Evolutionary conservation across 2,329 filamentous ascomycete species (phyloP), one percentile per base, ranked within the genome.

Genomic region (Colletotrichum costaricense): DNA sequence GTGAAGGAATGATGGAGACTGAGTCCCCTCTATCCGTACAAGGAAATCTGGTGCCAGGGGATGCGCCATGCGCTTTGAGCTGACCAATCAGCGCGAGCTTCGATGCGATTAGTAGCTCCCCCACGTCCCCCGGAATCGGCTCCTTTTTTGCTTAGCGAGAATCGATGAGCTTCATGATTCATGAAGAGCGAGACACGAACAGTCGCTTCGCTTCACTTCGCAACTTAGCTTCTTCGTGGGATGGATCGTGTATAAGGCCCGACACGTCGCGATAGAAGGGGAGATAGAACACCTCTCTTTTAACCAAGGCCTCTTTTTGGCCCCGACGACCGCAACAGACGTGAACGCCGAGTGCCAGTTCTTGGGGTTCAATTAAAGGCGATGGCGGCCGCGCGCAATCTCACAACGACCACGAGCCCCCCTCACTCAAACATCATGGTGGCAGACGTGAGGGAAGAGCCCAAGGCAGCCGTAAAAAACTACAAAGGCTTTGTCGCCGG

Each of bases 401-500:
- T 71, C 67, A 38, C 67, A n/a, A 24, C 49, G 26, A 38, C 67
- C 19, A n/a, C 35, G n/a, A 30, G 19, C 26, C 35, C 56, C n/a
- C 28, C 26, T 57, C 67, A n/a, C 56, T 49, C 64, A 54, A 42
- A 60, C 63, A 67, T 42, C 22, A 76, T 76, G 73, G 66, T 67
- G 26, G 66, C 65, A 24, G 74, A 75, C n/a, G 57, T 68, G 57
- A 71, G 54, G 67, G 68, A 74, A 56, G 83, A 84, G 80, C 81
- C 83, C 80, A 78, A 78, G 69, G 75, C 78, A 65, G 78, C 75
- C 26, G 72, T 75, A 78, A 89, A 86, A 77, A 93, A 94, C 81
- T 98, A 98, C 87, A 95, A 94, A 79, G 97, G 96, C n/a, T 99
- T 98, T 81, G 94, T 98, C 33, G 97, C 94, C 1, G 97, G 97